A percentile compares a stretch with the other conserved stretches of the same genome.
Conservation (phyloP, 306 rosid species). For the Malus fusca region DNA sequence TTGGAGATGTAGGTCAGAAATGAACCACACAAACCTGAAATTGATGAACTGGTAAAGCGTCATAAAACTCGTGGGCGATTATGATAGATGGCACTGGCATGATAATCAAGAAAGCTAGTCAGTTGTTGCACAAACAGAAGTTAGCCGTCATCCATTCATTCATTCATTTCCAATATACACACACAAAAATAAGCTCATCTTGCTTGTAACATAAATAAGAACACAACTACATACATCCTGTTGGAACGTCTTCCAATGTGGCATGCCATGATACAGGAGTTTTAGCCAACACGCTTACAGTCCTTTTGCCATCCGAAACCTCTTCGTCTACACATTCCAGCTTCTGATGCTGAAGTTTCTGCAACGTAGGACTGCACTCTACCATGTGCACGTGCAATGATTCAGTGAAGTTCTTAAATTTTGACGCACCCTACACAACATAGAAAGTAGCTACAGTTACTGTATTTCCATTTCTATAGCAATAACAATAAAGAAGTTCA, state of each 20-base stretch:
- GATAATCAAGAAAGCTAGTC: not conserved
- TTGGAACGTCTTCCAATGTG: constrained; percentile 78
- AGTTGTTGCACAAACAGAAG: not conserved
- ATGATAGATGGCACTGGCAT: constrained; percentile 72
- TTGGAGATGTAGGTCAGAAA: not conserved
- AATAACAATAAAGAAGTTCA: not conserved
- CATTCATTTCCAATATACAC: not conserved
- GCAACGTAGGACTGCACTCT: constrained; percentile 84
- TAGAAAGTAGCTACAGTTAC: not conserved
- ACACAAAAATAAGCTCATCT: not conserved
- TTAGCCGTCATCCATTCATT: not conserved
- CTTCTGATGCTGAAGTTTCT: constrained; percentile 72
- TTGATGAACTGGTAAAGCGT: constrained; percentile 92
- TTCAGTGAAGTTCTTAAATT: constrained; percentile 54
- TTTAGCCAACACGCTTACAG: constrained; percentile 55
- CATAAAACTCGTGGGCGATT: constrained; percentile 89
- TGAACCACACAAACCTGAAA: constrained; percentile 59
- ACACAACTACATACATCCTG: constrained; percentile 63
- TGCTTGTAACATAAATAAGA: not conserved
- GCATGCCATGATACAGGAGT: constrained; percentile 93
- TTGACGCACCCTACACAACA: constrained; percentile 64
- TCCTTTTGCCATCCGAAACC: constrained; percentile 31
- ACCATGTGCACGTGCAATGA: constrained; percentile 77
- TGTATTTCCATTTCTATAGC: not conserved
- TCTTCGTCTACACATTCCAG: constrained; percentile 61